These are phyloP conservation scores for Leavenworthia alabamica DNA, from an alignment of 345 rosid species.

Conservation along the genomic window DNA sequence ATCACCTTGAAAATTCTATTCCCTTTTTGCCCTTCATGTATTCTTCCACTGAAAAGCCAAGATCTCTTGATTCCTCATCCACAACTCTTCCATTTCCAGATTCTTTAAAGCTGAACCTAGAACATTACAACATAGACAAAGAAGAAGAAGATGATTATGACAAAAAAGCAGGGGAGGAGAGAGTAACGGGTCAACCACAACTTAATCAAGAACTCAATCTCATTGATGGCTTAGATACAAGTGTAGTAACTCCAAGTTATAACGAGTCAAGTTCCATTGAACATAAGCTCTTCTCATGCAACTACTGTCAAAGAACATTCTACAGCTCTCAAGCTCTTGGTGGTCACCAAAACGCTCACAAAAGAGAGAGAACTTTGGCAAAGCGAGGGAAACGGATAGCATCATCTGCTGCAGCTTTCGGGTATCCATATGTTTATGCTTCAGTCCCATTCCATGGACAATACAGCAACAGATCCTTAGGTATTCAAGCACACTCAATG, in stretches of 20 bases:
- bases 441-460: conserved; percentile 48
- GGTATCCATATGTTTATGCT: conserved; percentile 49
- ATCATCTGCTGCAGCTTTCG: conserved; percentile 41
- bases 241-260: conserved; percentile 26
- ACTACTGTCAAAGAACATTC: conserved; percentile 82
- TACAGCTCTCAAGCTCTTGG: conserved; percentile 89
- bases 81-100: too few relatives aligned
- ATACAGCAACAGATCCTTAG: conserved; percentile 45
- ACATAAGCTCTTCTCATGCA: conserved; percentile 68
- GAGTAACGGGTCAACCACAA: conserved; percentile 23
- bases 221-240: conserved; percentile 38
- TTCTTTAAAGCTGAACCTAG: conserved; percentile 2
- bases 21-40: conserved; percentile 31
- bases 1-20: too few relatives aligned
- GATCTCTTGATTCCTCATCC: conserved; percentile 30
- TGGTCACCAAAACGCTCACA: conserved; percentile 89
- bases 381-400: conserved; percentile 55
- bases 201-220: too few relatives aligned
- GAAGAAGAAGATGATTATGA: conserved; percentile 22
- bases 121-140: conserved; percentile 19
- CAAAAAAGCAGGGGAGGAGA: conserved; percentile 15
- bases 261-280: conserved; percentile 30
- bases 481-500: conserved; percentile 59
- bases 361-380: conserved; percentile 73
- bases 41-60: conserved; percentile 28